Evolutionary conservation across 31 red algal species (phyloP).

Genomic region (Porphyra umbilicalis): DNA sequence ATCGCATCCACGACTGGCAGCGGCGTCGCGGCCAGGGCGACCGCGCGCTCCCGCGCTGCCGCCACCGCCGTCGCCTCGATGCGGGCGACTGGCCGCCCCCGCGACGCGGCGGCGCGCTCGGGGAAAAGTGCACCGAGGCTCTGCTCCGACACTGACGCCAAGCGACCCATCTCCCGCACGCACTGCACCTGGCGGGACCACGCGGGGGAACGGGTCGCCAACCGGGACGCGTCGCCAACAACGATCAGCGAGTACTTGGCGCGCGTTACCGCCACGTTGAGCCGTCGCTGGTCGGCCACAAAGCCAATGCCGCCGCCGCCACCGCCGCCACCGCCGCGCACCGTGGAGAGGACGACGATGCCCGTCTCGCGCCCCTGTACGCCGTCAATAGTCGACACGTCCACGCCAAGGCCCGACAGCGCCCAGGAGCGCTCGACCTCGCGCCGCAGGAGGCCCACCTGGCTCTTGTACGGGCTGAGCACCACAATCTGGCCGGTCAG

Average conservation of each 20-base stretch:
- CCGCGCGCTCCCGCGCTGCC: neutral
- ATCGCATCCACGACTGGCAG: neutral
- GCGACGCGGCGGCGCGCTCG: neutral
- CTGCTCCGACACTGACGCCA: neutral
- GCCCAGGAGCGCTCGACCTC: constrained; percentile 6
- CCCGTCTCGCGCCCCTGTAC: constrained; percentile 83
- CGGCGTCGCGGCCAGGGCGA: neutral
- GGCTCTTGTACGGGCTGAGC: constrained; percentile 67
- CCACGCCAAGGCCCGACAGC: constrained; percentile 19
- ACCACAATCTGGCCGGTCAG: constrained; percentile 53
- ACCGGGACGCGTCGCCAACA: constrained; percentile 33
- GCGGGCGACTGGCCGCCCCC: neutral
- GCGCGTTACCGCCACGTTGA: constrained; percentile 85
- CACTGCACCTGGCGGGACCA: constrained; percentile 16
- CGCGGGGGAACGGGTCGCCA: constrained; percentile 16
- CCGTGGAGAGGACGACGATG: constrained; percentile 75
- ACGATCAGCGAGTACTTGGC: constrained; percentile 67
- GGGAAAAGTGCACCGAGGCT: neutral
- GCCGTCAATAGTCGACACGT: constrained; percentile 83
- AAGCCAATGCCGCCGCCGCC: constrained; percentile 60
- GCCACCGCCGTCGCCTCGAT: neutral
- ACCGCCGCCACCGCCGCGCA: constrained; percentile 32
- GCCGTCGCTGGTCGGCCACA: constrained; percentile 52
- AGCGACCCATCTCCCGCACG: neutral
- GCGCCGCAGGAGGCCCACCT: constrained; percentile 38